Evolutionary conservation across 352 stramenopile species (phyloP).

Genomic region (Bremia lactucae): DNA sequence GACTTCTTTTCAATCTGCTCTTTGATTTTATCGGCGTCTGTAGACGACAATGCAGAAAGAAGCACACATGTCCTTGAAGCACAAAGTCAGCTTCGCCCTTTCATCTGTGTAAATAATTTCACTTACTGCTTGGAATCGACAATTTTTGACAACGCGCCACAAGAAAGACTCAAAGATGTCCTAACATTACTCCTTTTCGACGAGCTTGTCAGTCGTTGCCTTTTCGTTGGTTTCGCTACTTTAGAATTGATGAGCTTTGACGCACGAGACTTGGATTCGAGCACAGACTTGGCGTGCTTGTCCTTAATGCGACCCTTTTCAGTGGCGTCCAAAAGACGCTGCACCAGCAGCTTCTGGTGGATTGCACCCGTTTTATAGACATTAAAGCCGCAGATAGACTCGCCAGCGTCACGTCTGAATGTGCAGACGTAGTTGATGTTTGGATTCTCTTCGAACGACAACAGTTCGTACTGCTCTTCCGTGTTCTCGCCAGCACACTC

Average conservation of each 20-base stretch:
- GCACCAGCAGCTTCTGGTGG: constrained; percentile 73
- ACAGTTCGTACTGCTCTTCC: constrained; percentile 55
- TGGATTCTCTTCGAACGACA: constrained; percentile 62
- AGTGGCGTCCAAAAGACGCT: constrained; percentile 57
- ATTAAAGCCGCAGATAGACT: constrained; percentile 22
- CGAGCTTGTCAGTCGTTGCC: constrained; percentile 11
- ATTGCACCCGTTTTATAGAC: constrained; percentile 52
- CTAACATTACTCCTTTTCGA: constrained; percentile 3
- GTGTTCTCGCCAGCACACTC: constrained; percentile 9
- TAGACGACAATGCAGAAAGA: constrained; percentile 27
- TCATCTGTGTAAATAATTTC: neutral
- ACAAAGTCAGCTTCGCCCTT: constrained; percentile 1
- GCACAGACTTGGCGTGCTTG: constrained; percentile 60
- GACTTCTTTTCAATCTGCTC: constrained; percentile 32
- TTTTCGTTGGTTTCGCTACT: constrained; percentile 10
- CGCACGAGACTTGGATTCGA: constrained; percentile 52
- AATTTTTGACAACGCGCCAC: constrained; percentile 9
- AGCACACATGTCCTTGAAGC: constrained; percentile 13
- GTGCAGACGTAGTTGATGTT: constrained; percentile 57
- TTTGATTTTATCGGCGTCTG: constrained; percentile 21
- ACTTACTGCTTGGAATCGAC: constrained; percentile 16
- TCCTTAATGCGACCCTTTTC: constrained; percentile 81
- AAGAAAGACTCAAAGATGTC: constrained; percentile 3
- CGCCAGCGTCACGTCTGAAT: constrained; percentile 23
- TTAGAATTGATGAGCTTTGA: constrained; percentile 48